Conservation (phyloP, 73 alveolate genomes). For the Tetrahymena borealis region DNA sequence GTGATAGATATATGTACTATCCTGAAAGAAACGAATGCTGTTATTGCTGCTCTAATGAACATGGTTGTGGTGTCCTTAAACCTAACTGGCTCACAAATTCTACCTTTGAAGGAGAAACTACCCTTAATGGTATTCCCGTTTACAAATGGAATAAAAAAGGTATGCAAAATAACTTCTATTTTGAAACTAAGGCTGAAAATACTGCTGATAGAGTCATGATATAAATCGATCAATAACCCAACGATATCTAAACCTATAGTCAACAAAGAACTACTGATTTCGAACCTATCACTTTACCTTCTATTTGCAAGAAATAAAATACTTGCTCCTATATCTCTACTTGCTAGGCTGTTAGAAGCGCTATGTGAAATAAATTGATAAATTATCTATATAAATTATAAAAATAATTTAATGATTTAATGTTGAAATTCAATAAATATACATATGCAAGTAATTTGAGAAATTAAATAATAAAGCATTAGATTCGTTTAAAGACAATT, state of each 20-base stretch:
- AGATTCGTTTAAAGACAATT: too few relatives aligned
- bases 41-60: slow-evolving; percentile 46
- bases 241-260: slow-evolving; percentile 26
- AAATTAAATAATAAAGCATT: too few relatives aligned
- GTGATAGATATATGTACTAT: slow-evolving; percentile 46
- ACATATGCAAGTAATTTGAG: too few relatives aligned
- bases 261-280: neutral
- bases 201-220: slow-evolving; percentile 39
- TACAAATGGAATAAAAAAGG: slow-evolving; percentile 52
- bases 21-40: slow-evolving; percentile 49
- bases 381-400: neutral
- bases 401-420: neutral
- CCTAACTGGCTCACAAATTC: slow-evolving; percentile 44
- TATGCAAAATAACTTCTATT: slow-evolving; percentile 41
- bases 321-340: slow-evolving; percentile 10
- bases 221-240: slow-evolving; percentile 42
- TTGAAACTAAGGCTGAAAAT: slow-evolving; percentile 33
- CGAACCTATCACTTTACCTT: slow-evolving; percentile 11
- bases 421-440: too few relatives aligned
- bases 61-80: slow-evolving; percentile 54
- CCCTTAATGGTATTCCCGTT: slow-evolving; percentile 24
- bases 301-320: slow-evolving; percentile 17
- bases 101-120: slow-evolving; percentile 8
- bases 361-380: neutral
- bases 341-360: slow-evolving; percentile 28